Conservation (phyloP, 148 eudicot genomes). For the Simmondsia chinensis region DNA sequence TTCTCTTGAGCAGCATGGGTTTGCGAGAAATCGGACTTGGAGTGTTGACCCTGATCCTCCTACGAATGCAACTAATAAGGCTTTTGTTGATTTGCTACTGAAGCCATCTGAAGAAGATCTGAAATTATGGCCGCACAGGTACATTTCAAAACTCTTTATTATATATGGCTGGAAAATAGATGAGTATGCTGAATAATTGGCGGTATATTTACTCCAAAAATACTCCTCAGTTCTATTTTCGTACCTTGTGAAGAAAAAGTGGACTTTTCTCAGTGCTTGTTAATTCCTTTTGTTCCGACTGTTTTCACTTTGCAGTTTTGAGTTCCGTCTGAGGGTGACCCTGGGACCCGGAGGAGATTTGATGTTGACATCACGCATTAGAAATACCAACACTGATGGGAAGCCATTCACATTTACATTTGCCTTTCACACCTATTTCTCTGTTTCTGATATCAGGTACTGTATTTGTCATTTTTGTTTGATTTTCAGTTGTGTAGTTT, state of each 20-base stretch:
- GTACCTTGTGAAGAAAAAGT: too few relatives aligned
- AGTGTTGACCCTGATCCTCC: constrained; percentile 53
- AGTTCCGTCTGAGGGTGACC: constrained; percentile 78
- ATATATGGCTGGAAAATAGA: too few relatives aligned
- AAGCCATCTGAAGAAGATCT: constrained; percentile 75
- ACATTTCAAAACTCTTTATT: too few relatives aligned
- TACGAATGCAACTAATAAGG: constrained; percentile 34
- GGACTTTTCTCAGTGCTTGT: too few relatives aligned
- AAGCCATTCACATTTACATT: constrained; percentile 81
- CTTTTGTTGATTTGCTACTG: constrained; percentile 70
- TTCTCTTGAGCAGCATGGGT: constrained; percentile 76
- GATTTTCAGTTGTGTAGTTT: too few relatives aligned
- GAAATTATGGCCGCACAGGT: constrained; percentile 90
- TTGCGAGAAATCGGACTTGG: constrained; percentile 91
- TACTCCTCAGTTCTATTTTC: too few relatives aligned
- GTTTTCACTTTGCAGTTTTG: constrained; percentile 44
- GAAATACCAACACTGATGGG: constrained; percentile 83
- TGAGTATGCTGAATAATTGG: too few relatives aligned
- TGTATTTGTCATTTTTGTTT: too few relatives aligned
- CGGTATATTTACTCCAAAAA: too few relatives aligned
- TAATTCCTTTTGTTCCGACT: too few relatives aligned
- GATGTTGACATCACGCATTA: constrained; percentile 83
- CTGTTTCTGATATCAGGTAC: constrained; percentile 93
- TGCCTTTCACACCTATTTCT: constrained; percentile 90
- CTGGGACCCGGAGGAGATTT: constrained; percentile 92